These are phyloP conservation scores for Didymella sp. DNA, from an alignment of 2,329 filamentous ascomycete species.

Conservation along the genomic window DNA sequence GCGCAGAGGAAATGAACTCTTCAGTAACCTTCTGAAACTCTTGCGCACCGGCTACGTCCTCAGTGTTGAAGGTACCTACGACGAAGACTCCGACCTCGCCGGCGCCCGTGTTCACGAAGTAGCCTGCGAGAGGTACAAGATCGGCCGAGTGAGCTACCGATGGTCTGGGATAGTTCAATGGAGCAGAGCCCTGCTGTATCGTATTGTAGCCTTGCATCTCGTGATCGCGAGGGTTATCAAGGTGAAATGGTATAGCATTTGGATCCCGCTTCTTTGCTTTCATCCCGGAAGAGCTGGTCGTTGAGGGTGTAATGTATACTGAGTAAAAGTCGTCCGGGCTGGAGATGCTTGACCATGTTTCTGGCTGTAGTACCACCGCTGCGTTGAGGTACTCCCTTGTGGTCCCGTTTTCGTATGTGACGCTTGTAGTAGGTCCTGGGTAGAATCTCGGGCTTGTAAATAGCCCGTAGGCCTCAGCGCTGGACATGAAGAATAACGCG, in stretches of 20 bases:
- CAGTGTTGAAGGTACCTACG: conserved; percentile 52
- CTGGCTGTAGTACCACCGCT: conserved; percentile 36
- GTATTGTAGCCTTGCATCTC: conserved; percentile 32
- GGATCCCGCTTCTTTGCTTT: conserved; percentile 37
- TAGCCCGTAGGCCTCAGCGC: conserved; percentile 40
- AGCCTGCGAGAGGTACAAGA: conserved; percentile 52
- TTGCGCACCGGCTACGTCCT: conserved; percentile 22
- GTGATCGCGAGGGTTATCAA: conserved; percentile 40
- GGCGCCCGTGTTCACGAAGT: conserved; percentile 52
- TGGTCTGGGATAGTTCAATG: conserved; percentile 47
- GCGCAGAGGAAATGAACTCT: conserved; percentile 57
- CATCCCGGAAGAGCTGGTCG: conserved; percentile 12
- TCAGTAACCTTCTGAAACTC: conserved; percentile 51
- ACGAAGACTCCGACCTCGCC: conserved; percentile 58
- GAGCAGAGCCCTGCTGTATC: conserved; percentile 32
- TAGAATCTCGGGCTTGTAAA: conserved; percentile 46
- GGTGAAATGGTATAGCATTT: conserved; percentile 33
- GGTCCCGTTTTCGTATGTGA: conserved; percentile 50
- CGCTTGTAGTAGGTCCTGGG: conserved; percentile 35
- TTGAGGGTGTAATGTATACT: conserved; percentile 38
- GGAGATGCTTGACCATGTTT: conserved; percentile 40
- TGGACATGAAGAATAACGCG: conserved; percentile 47
- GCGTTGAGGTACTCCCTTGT: conserved; percentile 36
- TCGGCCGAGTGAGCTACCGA: conserved; percentile 42
- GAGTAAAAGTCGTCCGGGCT: conserved; percentile 52